These are phyloP conservation scores for Aspergillus funiculosus DNA, from an alignment of 495 filamentous ascomycete genomes.

Conservation along the genomic window DNA sequence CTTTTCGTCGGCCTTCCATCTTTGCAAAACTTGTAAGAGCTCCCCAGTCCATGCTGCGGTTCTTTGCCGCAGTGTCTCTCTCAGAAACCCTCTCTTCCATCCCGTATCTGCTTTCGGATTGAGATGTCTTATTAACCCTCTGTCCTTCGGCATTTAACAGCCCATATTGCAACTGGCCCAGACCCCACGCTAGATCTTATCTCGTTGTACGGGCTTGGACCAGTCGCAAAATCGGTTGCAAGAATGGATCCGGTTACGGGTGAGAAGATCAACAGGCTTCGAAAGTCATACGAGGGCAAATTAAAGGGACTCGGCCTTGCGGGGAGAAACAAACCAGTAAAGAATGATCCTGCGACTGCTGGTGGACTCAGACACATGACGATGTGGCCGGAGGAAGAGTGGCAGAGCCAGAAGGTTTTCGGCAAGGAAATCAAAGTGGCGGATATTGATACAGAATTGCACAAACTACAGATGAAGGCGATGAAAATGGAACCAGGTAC, in stretches of 20 bases:
- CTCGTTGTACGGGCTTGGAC: conserved; percentile 53
- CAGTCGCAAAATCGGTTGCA: conserved; percentile 58
- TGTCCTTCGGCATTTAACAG: conserved; percentile 32
- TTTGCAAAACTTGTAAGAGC: conserved; percentile 48
- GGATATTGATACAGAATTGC: conserved; percentile 40
- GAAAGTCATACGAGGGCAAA: conserved; percentile 70
- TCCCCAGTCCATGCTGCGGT: conserved; percentile 32
- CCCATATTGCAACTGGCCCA: conserved; percentile 45
- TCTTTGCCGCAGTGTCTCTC: conserved; percentile 29
- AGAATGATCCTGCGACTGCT: conserved; percentile 39
- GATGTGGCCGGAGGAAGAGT: conserved; percentile 61
- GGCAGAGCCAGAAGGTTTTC: conserved; percentile 55
- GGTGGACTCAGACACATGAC: conserved; percentile 41
- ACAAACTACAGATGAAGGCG: conserved; percentile 45
- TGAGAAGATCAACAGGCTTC: conserved; percentile 66
- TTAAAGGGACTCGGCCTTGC: conserved; percentile 56
- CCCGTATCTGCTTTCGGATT: conserved; percentile 25
- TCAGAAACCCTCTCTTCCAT: conserved; percentile 20
- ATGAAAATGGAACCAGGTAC: conserved; percentile 53
- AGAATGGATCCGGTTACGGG: conserved; percentile 58
- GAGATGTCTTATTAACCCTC: conserved; percentile 41
- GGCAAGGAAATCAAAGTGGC: conserved; percentile 52
- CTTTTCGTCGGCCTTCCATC: conserved; percentile 44
- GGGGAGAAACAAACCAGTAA: conserved; percentile 56
- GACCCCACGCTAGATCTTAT: conserved; percentile 60